Percentiles rank a stretch among this genome's conserved stretches.
These are phyloP conservation scores for Elsinoe batatas DNA, from an alignment of 2,329 filamentous ascomycete genomes.

Conservation along the genomic window DNA sequence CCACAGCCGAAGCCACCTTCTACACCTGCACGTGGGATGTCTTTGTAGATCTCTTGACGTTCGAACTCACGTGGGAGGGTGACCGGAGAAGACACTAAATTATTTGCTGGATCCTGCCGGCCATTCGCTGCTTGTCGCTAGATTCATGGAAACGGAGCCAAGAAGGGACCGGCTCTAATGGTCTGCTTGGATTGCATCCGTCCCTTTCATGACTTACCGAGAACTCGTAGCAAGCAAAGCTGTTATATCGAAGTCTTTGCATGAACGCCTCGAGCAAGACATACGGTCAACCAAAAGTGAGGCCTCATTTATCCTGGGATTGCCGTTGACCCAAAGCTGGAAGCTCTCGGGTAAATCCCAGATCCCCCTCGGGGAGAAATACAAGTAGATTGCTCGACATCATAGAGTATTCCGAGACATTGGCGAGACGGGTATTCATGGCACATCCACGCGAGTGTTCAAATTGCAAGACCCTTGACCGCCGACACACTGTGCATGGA, in stretches of 20 bases:
- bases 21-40: background rate
- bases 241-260: no score
- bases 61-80: background rate
- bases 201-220: background rate
- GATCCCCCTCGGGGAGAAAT: background rate
- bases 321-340: background rate
- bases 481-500: background rate
- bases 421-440: background rate
- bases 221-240: background rate
- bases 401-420: background rate
- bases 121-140: background rate
- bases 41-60: background rate
- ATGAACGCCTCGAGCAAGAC: no score
- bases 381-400: background rate
- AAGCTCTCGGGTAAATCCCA: conserved; percentile 8
- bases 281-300: no score
- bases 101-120: background rate
- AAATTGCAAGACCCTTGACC: background rate
- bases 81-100: background rate
- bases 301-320: background rate
- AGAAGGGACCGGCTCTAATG: background rate
- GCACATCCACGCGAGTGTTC: background rate
- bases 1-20: background rate
- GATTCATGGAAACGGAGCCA: background rate
- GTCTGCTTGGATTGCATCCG: background rate